phyloP scores from a whole-genome alignment of 1,284 basidiomycete species.

The Taiwanofungus camphoratus region DNA sequence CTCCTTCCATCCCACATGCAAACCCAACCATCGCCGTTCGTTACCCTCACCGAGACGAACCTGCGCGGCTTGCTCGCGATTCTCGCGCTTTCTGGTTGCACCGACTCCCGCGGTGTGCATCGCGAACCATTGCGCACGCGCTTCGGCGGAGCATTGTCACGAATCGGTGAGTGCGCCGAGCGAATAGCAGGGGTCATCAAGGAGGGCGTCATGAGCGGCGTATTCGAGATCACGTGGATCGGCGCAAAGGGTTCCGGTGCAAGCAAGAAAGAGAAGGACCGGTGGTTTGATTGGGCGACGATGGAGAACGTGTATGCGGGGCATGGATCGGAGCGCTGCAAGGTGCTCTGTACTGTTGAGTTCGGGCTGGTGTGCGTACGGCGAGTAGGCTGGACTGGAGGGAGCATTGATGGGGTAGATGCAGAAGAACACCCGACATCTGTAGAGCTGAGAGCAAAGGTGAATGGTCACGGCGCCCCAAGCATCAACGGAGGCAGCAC shows the following conservation, averaged over 20 bases:
- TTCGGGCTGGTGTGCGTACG: conserved; percentile 29
- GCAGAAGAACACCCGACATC: background rate
- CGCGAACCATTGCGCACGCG: conserved; percentile 27
- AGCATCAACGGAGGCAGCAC: conserved; percentile 2
- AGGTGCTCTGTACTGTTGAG: conserved; percentile 33
- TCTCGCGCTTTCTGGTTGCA: conserved; percentile 30
- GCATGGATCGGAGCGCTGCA: conserved; percentile 22
- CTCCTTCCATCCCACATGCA: conserved; percentile 19
- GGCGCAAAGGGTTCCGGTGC: conserved; percentile 13
- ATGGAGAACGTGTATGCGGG: conserved; percentile 34
- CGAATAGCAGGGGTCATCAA: conserved; percentile 26
- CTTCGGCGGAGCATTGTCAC: conserved; percentile 24
- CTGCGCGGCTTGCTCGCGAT: conserved; percentile 31
- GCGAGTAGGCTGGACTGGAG: conserved; percentile 11
- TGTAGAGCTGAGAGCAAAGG: background rate
- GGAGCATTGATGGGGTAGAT: conserved; percentile 5
- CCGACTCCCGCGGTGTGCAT: conserved; percentile 25
- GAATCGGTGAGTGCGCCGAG: conserved; percentile 27
- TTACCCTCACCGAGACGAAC: conserved; percentile 21
- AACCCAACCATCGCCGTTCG: conserved; percentile 11
- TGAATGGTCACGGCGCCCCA: conserved; percentile 6
- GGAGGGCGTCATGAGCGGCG: conserved; percentile 31
- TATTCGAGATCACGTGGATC: conserved; percentile 28
- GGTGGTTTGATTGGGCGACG: conserved; percentile 24
- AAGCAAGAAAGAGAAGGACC: conserved; percentile 11